Base-by-base conservation (phyloP, 1,284 basidiomycete species). In the Schizopora paradoxa region DNA sequence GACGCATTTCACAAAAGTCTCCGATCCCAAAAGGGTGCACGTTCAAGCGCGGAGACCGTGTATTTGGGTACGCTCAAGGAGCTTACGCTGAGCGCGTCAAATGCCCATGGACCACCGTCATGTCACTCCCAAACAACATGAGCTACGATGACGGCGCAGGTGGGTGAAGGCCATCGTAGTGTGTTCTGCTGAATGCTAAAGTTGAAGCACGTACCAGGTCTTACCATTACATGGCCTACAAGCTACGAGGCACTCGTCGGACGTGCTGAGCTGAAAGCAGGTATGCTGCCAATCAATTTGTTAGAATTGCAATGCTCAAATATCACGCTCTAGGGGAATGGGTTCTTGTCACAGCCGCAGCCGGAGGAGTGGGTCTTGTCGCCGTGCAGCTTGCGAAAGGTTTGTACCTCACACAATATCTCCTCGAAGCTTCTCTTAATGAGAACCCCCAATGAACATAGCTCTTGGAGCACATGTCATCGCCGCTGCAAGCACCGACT, bases 361-460 rank as follows among this genome's bases (percentile, higher is more conserved):
- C 89, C 1, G 90, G 90, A 8, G 94, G 94, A 21, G 93, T 99
- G 3, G 95, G 95, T 1, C 81, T 97, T 40, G 82, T 83, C 6
- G 93, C 93, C 3, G 82, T 91, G 11, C 93, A 96, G 60, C 73
- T 95, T 43, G 92, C 90, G 13, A 94, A 94, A 75, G 78, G 83
- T 83, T 27, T 23, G 57, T 53, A 38, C 22, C 5, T 23, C 21
- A 32, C 11, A 28, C 19, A 0, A 37, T 10, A 19, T 29, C 6
- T 14, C 8, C n/a, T 6, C 29, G 16, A 21, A 31, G 25, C 27
- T 7, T 33, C 3, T 2, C 25, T 28, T 28, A 32, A 11, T n/a
- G n/a, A n/a, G n/a, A n/a, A n/a, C n/a, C n/a, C n/a, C n/a, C n/a
- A 11, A 2, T 23, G 23, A 25, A 13, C 28, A 11, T 31, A 60